Conservation (phyloP, 441 rosid species). For the Biscutella laevigata region DNA sequence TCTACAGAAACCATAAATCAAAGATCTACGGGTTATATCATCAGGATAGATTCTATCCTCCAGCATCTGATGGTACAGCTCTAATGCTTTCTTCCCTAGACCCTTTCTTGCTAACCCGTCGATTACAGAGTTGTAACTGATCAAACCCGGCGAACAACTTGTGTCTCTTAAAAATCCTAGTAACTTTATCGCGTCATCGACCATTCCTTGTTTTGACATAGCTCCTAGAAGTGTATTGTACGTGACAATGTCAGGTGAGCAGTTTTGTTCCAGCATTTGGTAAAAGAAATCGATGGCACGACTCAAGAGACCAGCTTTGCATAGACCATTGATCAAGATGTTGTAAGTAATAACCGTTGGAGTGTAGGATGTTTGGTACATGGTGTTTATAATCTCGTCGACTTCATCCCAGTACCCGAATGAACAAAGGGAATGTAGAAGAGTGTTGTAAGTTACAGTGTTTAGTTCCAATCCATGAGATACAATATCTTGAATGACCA, state of each 20-base stretch:
- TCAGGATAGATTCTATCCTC: slow-evolving; percentile 53
- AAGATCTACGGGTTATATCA: slow-evolving; percentile 58
- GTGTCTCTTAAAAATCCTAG: slow-evolving; percentile 35
- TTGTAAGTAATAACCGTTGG: slow-evolving; percentile 69
- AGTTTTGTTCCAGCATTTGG: slow-evolving; percentile 48
- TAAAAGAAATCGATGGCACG: slow-evolving; percentile 57
- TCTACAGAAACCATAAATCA: slow-evolving; percentile 61
- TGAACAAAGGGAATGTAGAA: slow-evolving; percentile 59
- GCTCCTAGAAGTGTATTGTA: slow-evolving; percentile 65
- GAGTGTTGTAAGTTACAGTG: slow-evolving; percentile 58
- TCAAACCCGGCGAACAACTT: slow-evolving; percentile 49
- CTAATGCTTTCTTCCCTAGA: slow-evolving; percentile 42
- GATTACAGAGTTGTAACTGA: slow-evolving; percentile 63
- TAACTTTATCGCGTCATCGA: slow-evolving; percentile 50
- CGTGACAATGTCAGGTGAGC: slow-evolving; percentile 61
- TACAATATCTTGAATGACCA: slow-evolving; percentile 41
- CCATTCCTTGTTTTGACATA: slow-evolving; percentile 57
- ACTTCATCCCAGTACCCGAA: slow-evolving; percentile 66
- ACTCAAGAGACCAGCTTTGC: slow-evolving; percentile 54
- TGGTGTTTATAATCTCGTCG: slow-evolving; percentile 50
- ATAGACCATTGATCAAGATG: slow-evolving; percentile 66
- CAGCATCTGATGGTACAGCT: slow-evolving; percentile 43
- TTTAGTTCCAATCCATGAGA: slow-evolving; percentile 63
- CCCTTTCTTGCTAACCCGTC: slow-evolving; percentile 53
- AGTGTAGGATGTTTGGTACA: slow-evolving; percentile 39